Conservation (phyloP, 768 basidiomycete species). For the Rhodotorula graminis region DNA sequence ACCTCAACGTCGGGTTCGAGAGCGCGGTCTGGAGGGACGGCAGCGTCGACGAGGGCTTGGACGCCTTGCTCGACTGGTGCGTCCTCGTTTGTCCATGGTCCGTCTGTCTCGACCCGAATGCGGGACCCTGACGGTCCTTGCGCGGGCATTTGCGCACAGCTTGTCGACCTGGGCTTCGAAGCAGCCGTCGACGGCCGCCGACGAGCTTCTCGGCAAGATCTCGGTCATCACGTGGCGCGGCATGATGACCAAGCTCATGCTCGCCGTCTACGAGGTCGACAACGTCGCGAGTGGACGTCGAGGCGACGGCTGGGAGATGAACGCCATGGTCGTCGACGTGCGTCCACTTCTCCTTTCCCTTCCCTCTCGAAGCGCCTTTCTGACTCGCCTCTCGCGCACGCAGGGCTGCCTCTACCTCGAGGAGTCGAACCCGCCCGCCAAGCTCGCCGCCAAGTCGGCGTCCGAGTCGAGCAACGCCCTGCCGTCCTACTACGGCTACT, state of each 20-base stretch:
- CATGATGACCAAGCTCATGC: slow-evolving; percentile 80
- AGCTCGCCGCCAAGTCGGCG: slow-evolving; percentile 52
- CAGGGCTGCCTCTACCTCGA: slow-evolving; percentile 42
- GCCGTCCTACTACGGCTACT: slow-evolving; percentile 72
- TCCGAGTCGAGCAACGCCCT: slow-evolving; percentile 61
- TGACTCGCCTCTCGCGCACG: slow-evolving; percentile 26
- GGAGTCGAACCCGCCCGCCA: slow-evolving; percentile 33
- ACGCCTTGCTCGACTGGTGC: slow-evolving; percentile 44
- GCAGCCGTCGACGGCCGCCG: slow-evolving; percentile 3
- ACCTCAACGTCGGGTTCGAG: slow-evolving; percentile 67
- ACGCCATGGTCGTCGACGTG: slow-evolving; percentile 69
- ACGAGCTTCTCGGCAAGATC: slow-evolving; percentile 42
- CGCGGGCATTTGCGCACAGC: neutral
- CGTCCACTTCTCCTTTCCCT: slow-evolving; percentile 69
- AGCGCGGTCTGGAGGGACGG: slow-evolving; percentile 70
- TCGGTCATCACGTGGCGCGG: slow-evolving; percentile 63
- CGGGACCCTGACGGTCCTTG: neutral
- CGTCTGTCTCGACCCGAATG: too few relatives aligned
- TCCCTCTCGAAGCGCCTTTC: slow-evolving; percentile 45
- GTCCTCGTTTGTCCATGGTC: neutral
- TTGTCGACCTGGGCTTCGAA: slow-evolving; percentile 6
- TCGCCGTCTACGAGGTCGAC: slow-evolving; percentile 69
- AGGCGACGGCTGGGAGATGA: slow-evolving; percentile 71
- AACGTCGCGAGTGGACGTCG: slow-evolving; percentile 4
- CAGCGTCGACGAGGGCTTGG: slow-evolving; percentile 59